A percentile compares a stretch with the other conserved stretches of the same genome.
These are phyloP conservation scores for Cordyceps javanica DNA, from an alignment of 2,329 filamentous ascomycete species.

Conservation along the genomic window DNA sequence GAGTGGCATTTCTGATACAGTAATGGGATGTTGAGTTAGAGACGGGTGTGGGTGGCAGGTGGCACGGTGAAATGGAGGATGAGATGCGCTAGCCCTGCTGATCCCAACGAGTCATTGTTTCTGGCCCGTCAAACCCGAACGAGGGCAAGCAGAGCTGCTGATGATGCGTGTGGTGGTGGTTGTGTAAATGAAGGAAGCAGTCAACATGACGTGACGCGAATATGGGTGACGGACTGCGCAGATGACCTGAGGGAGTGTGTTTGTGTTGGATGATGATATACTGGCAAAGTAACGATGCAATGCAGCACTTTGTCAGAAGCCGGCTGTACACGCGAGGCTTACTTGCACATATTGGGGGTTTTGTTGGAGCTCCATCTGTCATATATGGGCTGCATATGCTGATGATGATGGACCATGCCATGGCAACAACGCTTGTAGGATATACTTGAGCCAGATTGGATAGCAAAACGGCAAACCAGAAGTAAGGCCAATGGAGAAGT, in stretches of 20 bases:
- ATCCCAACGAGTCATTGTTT: background rate
- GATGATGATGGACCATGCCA: too few relatives aligned
- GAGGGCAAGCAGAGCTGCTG: too few relatives aligned
- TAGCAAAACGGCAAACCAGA: too few relatives aligned
- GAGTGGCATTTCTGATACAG: background rate
- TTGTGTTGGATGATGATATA: background rate
- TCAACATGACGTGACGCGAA: background rate
- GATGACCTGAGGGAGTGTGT: background rate
- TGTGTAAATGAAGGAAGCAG: background rate
- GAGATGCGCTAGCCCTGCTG: background rate
- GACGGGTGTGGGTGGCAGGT: background rate
- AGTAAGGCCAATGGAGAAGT: too few relatives aligned
- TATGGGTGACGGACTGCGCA: background rate
- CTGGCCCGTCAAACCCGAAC: background rate
- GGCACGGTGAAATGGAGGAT: background rate
- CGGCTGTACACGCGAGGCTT: too few relatives aligned
- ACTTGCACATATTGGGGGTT: too few relatives aligned
- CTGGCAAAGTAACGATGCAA: background rate
- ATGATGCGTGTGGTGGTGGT: background rate
- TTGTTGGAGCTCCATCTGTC: too few relatives aligned
- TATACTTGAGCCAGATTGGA: too few relatives aligned
- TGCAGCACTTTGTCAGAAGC: too few relatives aligned
- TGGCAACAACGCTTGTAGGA: too few relatives aligned
- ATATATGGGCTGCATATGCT: too few relatives aligned
- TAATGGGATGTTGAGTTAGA: background rate